Evolutionary conservation across 192 early-diverging fungal species (phyloP), one percentile per base, ranked within the genome.

Genomic region (Dissophora globulifera): DNA sequence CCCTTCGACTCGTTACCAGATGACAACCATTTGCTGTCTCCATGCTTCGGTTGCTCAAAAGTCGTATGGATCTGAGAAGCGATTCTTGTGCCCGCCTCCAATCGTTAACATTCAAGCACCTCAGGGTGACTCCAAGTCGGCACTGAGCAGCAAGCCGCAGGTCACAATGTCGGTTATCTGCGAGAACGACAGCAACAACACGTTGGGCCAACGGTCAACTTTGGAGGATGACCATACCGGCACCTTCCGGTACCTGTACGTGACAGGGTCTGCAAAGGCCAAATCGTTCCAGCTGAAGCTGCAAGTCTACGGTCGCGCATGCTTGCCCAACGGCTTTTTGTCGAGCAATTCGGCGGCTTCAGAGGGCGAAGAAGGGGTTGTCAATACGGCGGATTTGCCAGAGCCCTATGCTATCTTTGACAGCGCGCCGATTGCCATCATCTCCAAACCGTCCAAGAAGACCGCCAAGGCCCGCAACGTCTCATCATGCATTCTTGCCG

Each of bases 401-500:
- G 67, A 76, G 52, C 80, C 86, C 8, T 89, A 86, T 63, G 86
- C 86, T 5, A 83, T 83, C 9, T 88, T 93, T 41, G 86, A 91
- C 65, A 91, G 92, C 9, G 79, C 81, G 6, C 88, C 93, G 8
- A 88, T 97, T 47, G 79, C 87, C 17, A 93, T 96, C 52, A 95
- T 97, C 26, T 95, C 94, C 51, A 97, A 97, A 78, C 95, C 96
- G 13, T 93, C 91, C 49, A 95, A 94, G 75, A 96, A 95, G 80
- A 93, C 92, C 0, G 90, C 92, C 46, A 94, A 93, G 82, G 89
- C 91, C 8, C 85, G 90, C 62, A 92, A 93, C 79, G 83, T 86
- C 32, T 91, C 89, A 1, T 85, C 86, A 1, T 92, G 93, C 60
- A 91, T 97, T 46, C 84, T 87, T 22, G 87, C 88, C 25, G 92